Percentiles rank a stretch among this genome's conserved stretches.
Conservation (phyloP, 2,329 filamentous ascomycete species). For the Penicillium sp. region DNA sequence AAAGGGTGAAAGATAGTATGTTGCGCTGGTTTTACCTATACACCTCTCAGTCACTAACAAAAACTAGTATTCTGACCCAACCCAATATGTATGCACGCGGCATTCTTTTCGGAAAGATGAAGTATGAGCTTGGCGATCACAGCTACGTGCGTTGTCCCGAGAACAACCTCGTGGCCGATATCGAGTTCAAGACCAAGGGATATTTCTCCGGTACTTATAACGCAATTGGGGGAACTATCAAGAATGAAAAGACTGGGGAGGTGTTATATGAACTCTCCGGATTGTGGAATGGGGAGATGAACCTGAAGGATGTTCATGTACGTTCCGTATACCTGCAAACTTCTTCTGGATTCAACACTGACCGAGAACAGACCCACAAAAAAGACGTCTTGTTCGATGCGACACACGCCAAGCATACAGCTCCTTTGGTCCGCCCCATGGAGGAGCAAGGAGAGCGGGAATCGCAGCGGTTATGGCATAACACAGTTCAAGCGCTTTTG, state of each 20-base stretch:
- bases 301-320: constrained; percentile 74
- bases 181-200: constrained; percentile 98
- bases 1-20: constrained; percentile 83
- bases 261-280: constrained; percentile 88
- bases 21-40: constrained; percentile 18
- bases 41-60: constrained; percentile 8
- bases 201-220: constrained; percentile 97
- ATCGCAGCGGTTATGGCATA: constrained; percentile 83
- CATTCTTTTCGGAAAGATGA: constrained; percentile 98
- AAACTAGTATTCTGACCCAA: constrained; percentile 77
- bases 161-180: constrained; percentile 78
- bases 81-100: constrained; percentile 99
- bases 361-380: constrained; percentile 68
- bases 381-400: constrained; percentile 91
- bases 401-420: constrained; percentile 70
- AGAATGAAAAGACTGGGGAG: constrained; percentile 82
- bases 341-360: constrained; percentile 2
- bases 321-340: background rate
- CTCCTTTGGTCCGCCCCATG: constrained; percentile 71
- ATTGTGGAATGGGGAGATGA: constrained; percentile 94
- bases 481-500: constrained; percentile 77
- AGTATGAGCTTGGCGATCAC: constrained; percentile 96
- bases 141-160: constrained; percentile 91
- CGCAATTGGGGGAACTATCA: constrained; percentile 88
- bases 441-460: constrained; percentile 87